These are phyloP conservation scores for Artemisia annua DNA, from an alignment of 129 eudicot species.

Conservation along the genomic window DNA sequence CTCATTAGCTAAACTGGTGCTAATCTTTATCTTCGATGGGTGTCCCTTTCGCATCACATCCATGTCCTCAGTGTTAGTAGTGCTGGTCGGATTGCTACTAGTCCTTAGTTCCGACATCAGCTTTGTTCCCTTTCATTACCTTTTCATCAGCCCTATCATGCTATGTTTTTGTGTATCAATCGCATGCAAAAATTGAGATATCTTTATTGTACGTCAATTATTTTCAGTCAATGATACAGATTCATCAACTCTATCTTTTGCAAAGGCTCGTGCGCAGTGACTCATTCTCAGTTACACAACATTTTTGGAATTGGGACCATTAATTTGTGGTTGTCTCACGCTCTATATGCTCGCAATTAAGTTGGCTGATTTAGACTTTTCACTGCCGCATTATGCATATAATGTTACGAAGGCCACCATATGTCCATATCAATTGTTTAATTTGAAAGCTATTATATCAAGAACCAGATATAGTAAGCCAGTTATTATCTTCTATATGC, in stretches of 20 bases:
- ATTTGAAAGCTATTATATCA: no score
- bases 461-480: not conserved
- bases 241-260: conserved; percentile 15
- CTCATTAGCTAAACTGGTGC: not conserved
- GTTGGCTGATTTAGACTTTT: not conserved
- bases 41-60: conserved; percentile 3
- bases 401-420: not conserved
- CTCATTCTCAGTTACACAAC: conserved; percentile 2
- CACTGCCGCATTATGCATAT: not conserved
- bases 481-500: no score
- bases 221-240: not conserved
- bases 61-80: not conserved
- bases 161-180: conserved; percentile 4
- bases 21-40: not conserved
- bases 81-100: not conserved
- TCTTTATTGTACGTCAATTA: not conserved
- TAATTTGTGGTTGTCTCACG: not conserved
- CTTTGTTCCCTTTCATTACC: conserved; percentile 14
- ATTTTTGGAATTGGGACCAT: not conserved
- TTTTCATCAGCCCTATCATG: conserved; percentile 21
- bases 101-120: conserved; percentile 10
- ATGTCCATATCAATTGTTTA: not conserved
- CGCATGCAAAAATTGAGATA: not conserved
- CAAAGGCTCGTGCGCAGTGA: not conserved
- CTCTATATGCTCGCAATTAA: not conserved